Evolutionary conservation across 495 filamentous ascomycete species (phyloP).

Genomic region (Hyaloscypha finlandica): DNA sequence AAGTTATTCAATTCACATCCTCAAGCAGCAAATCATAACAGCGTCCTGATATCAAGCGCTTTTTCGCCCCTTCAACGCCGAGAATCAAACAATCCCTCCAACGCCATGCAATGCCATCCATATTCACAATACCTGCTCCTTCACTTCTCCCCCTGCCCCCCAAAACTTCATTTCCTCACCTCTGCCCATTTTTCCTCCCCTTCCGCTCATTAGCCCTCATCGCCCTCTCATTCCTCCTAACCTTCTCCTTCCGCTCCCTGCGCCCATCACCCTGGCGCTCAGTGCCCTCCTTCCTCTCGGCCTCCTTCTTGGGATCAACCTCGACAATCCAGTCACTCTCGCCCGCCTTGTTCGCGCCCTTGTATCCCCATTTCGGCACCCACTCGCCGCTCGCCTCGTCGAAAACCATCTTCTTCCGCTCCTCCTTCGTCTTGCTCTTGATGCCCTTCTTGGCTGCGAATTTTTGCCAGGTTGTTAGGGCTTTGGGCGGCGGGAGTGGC

Average conservation of each 20-base stretch:
- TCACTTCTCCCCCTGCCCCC: neutral
- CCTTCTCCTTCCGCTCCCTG: slow-evolving; percentile 60
- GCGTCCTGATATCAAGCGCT: neutral
- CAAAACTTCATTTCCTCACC: neutral
- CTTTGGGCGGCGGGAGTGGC: slow-evolving; percentile 75
- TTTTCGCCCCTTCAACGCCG: neutral
- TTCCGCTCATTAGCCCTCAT: slow-evolving; percentile 67
- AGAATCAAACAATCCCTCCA: neutral
- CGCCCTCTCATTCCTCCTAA: slow-evolving; percentile 71
- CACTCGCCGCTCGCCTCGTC: slow-evolving; percentile 85
- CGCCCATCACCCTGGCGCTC: slow-evolving; percentile 62
- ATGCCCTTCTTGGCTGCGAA: slow-evolving; percentile 98
- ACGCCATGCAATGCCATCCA: slow-evolving; percentile 12
- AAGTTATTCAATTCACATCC: too few species aligned
- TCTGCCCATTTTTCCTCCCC: slow-evolving; percentile 40
- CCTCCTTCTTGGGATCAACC: slow-evolving; percentile 76
- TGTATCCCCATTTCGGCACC: slow-evolving; percentile 93
- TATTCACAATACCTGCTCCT: neutral
- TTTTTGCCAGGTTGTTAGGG: slow-evolving; percentile 87
- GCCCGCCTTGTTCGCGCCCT: slow-evolving; percentile 82
- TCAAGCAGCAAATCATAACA: too few species aligned
- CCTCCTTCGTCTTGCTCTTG: slow-evolving; percentile 70
- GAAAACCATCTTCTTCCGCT: slow-evolving; percentile 69
- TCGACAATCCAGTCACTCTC: slow-evolving; percentile 87
- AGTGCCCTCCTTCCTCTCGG: slow-evolving; percentile 58